Evolutionary conservation across 208 protist species (phyloP).

Genomic region (Crithidia brevicula): DNA sequence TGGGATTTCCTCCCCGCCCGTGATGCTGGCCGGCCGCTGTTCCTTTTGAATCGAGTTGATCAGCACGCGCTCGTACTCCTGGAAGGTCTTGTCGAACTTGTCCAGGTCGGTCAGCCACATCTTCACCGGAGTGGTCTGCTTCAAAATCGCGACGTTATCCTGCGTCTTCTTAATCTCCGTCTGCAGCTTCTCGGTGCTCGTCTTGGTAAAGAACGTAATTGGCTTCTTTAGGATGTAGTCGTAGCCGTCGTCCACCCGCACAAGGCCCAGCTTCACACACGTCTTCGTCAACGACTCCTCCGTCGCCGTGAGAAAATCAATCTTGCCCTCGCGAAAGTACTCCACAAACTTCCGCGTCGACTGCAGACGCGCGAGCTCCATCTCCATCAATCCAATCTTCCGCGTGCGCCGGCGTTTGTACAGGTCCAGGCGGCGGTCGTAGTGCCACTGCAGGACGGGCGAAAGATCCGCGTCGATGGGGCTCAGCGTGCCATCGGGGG

Average conservation of each 20-base stretch:
- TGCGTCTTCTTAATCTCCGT: constrained; percentile 62
- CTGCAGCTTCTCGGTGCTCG: constrained; percentile 80
- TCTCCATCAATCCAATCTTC: constrained; percentile 73
- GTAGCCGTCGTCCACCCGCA: constrained; percentile 76
- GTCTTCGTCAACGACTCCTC: constrained; percentile 75
- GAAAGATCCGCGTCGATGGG: constrained; percentile 78
- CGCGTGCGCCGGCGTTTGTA: constrained; percentile 87
- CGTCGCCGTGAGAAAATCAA: constrained; percentile 84
- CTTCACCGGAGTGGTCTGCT: constrained; percentile 82
- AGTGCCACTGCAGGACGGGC: constrained; percentile 90
- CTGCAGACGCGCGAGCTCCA: constrained; percentile 66
- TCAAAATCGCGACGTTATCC: constrained; percentile 71
- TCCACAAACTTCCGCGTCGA: constrained; percentile 87
- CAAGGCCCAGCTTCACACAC: constrained; percentile 71
- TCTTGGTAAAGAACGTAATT: constrained; percentile 90
- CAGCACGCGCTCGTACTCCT: constrained; percentile 74
- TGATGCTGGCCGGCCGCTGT: constrained; percentile 49
- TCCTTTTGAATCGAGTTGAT: constrained; percentile 83
- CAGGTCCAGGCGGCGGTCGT: constrained; percentile 87
- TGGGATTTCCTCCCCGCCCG: constrained; percentile 50
- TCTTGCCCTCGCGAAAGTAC: constrained; percentile 81
- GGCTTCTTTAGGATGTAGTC: constrained; percentile 90
- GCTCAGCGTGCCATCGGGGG: constrained; percentile 75
- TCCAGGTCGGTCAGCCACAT: constrained; percentile 92
- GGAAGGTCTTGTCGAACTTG: constrained; percentile 85